Conservation (phyloP, 2,329 filamentous ascomycete genomes). For the Albophoma yamanashiensis region DNA sequence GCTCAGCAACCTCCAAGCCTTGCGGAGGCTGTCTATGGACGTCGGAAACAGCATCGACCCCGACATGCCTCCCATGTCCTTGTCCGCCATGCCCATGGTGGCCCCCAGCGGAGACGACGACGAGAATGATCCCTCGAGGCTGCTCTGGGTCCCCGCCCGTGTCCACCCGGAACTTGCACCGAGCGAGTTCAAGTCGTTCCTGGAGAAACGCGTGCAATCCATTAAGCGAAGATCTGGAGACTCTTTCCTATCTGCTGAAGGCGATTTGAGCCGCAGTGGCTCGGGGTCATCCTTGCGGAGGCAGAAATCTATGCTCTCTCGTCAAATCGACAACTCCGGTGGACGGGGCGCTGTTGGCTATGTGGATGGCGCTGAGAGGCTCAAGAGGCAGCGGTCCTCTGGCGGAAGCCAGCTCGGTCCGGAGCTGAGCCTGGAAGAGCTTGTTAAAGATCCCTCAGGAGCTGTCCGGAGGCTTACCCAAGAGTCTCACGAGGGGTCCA, state of each 20-base stretch:
- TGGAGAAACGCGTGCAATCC: conserved; percentile 85
- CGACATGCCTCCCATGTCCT: conserved; percentile 60
- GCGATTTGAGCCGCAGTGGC: conserved; percentile 37
- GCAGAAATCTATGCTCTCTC: conserved; percentile 93
- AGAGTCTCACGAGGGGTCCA: conserved; percentile 36
- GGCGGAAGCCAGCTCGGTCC: conserved; percentile 36
- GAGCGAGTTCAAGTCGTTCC: conserved; percentile 91
- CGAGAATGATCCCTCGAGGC: conserved; percentile 75
- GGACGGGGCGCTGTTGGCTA: conserved; percentile 52
- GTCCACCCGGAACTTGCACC: conserved; percentile 92
- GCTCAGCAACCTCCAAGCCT: conserved; percentile 80
- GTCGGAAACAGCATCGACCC: conserved; percentile 63
- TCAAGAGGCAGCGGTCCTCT: conserved; percentile 63
- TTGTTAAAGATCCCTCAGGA: conserved; percentile 70
- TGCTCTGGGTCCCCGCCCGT: conserved; percentile 93
- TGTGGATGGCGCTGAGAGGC: conserved; percentile 70
- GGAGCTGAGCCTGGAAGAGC: conserved; percentile 64
- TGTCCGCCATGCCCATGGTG: conserved; percentile 60
- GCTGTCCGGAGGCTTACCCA: conserved; percentile 59
- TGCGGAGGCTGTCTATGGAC: conserved; percentile 91
- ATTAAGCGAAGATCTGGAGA: conserved; percentile 78
- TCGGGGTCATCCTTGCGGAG: conserved; percentile 57
- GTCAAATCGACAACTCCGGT: conserved; percentile 70
- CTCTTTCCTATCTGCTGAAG: conserved; percentile 48
- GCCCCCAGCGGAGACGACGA: conserved; percentile 65